Percentiles rank a stretch among this genome's conserved stretches.
Evolutionary conservation across 805 yeast genomes (phyloP).

Genomic region (Spathaspora boniae): DNA sequence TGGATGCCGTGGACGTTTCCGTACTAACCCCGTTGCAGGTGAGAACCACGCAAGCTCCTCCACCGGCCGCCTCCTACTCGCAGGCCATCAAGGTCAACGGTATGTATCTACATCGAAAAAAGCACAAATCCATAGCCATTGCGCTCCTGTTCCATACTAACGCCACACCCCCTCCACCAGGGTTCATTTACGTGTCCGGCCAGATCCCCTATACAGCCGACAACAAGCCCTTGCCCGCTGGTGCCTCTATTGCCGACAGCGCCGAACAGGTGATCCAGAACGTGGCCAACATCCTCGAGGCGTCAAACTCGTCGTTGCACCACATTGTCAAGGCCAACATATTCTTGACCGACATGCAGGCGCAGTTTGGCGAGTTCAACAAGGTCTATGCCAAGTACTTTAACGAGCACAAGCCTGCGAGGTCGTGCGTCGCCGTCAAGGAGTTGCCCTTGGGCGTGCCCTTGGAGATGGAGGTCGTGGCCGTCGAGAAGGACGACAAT

Average conservation of each 20-base stretch:
- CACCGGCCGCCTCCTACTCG: constrained; percentile 95
- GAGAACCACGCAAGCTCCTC: constrained; percentile 78
- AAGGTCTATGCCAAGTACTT: constrained; percentile 78
- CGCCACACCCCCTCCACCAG: constrained; percentile 27
- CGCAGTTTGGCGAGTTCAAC: constrained; percentile 79
- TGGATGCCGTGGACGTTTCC: background rate
- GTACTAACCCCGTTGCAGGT: constrained; percentile 36
- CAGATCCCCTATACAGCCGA: constrained; percentile 90
- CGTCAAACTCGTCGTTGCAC: constrained; percentile 78
- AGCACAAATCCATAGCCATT: too few relatives aligned
- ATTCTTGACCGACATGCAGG: constrained; percentile 84
- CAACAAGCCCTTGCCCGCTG: constrained; percentile 73
- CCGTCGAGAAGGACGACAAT: constrained; percentile 53
- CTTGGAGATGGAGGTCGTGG: constrained; percentile 90
- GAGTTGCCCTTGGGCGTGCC: constrained; percentile 84
- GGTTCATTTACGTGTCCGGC: constrained; percentile 88
- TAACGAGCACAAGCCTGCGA: constrained; percentile 82
- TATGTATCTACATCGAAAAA: constrained; percentile 18
- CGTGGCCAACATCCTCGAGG: constrained; percentile 70
- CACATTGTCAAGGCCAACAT: constrained; percentile 85
- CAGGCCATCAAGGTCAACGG: constrained; percentile 90
- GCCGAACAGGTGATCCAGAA: constrained; percentile 73
- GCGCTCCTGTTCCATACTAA: too few relatives aligned
- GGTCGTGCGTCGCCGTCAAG: constrained; percentile 96
- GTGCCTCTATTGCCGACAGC: constrained; percentile 62